phyloP scores from a whole-genome alignment of 2,329 filamentous ascomycete genomes.

The Botryosphaeria dothidea region DNA sequence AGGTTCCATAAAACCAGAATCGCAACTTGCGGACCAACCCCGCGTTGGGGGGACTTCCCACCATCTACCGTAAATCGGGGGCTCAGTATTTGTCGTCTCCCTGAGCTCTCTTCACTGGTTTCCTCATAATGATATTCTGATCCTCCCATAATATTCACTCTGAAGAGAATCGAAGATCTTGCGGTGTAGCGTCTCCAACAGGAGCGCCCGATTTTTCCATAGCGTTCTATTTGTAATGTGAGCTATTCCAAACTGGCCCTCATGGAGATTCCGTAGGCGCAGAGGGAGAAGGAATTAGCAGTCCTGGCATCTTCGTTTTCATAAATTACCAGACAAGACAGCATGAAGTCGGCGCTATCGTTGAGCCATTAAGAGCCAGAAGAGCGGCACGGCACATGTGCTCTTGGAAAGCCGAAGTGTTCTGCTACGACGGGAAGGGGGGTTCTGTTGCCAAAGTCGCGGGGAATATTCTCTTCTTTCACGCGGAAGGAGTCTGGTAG shows the following conservation, averaged over 20 bases:
- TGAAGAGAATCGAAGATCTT: not conserved
- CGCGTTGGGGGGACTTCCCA: too few species aligned
- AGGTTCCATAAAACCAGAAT: too few species aligned
- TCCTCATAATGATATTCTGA: not conserved
- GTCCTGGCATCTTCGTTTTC: not conserved
- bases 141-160: not conserved
- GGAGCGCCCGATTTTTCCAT: not conserved
- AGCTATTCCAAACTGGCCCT: too few species aligned
- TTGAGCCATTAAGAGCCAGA: not conserved
- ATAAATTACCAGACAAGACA: not conserved
- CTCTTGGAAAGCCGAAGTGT: not conserved
- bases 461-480: too few species aligned
- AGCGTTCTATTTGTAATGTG: not conserved
- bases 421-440: not conserved
- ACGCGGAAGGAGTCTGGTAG: too few species aligned
- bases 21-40: too few species aligned
- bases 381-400: not conserved
- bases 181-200: not conserved
- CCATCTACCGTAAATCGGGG: not conserved
- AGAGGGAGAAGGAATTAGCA: not conserved
- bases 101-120: too few species aligned
- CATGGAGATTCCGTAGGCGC: not conserved
- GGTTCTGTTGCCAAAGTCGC: too few species aligned
- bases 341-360: not conserved
- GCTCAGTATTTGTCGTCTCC: not conserved